phyloP scores from a whole-genome alignment of 2,329 filamentous ascomycete genomes.

The Calycina marina region DNA sequence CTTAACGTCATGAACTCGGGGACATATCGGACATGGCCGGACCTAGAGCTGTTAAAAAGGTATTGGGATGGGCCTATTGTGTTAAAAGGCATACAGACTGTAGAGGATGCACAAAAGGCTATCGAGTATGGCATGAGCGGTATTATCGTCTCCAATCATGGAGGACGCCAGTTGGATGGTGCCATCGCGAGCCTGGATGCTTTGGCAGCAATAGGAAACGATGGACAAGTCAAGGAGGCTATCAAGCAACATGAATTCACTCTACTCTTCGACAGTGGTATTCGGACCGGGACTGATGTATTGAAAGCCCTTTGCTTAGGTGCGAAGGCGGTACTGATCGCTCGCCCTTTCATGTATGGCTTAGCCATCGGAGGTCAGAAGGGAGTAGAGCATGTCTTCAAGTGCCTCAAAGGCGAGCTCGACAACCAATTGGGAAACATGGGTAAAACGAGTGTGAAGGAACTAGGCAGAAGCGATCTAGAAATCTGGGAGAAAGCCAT shows the following conservation, averaged over 20 bases:
- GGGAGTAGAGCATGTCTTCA: background rate
- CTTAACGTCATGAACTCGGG: constrained; percentile 36
- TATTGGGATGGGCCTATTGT: constrained; percentile 51
- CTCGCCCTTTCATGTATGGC: constrained; percentile 43
- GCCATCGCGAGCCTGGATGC: constrained; percentile 39
- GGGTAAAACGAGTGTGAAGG: too few species aligned
- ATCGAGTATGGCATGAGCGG: constrained; percentile 31
- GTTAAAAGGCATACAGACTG: constrained; percentile 40
- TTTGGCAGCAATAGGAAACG: constrained; percentile 43
- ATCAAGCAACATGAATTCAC: constrained; percentile 44
- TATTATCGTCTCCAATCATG: constrained; percentile 43
- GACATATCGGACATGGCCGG: constrained; percentile 41
- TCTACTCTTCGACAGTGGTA: constrained; percentile 45
- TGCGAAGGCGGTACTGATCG: constrained; percentile 41
- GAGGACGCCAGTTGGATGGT: constrained; percentile 41
- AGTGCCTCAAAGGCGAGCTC: too few species aligned
- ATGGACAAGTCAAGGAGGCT: too few species aligned
- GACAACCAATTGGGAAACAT: too few species aligned
- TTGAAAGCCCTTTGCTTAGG: constrained; percentile 41
- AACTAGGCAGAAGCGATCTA: too few species aligned
- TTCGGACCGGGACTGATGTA: constrained; percentile 39
- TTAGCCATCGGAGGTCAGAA: constrained; percentile 36
- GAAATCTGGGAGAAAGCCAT: too few species aligned
- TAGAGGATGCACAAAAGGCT: constrained; percentile 33
- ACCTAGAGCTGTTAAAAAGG: constrained; percentile 41